Percentiles rank a stretch among this genome's conserved stretches.
Evolutionary conservation across 352 stramenopile genomes (phyloP).

Genomic region (Phytophthora capsici): DNA sequence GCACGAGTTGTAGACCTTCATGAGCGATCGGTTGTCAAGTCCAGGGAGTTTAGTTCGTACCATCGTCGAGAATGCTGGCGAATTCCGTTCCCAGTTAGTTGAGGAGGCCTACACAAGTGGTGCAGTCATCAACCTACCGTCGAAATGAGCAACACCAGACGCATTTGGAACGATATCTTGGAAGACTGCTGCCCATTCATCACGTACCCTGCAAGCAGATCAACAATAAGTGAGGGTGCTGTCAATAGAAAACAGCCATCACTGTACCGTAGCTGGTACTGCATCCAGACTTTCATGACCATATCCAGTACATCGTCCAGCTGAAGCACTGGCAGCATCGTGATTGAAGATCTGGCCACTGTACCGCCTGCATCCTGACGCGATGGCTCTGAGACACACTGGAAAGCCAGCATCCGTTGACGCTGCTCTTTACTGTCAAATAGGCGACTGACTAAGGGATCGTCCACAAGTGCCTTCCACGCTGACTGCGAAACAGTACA

Average conservation of each 20-base stretch:
- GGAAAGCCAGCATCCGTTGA: conserved; percentile 45
- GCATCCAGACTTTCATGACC: conserved; percentile 77
- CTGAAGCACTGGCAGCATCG: conserved; percentile 41
- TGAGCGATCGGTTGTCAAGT: conserved; percentile 56
- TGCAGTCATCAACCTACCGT: conserved; percentile 36
- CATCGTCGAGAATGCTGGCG: conserved; percentile 59
- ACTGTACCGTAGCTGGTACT: conserved; percentile 60
- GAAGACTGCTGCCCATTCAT: conserved; percentile 72
- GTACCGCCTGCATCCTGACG: conserved; percentile 15
- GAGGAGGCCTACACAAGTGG: neutral
- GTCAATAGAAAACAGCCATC: neutral
- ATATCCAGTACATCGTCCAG: conserved; percentile 75
- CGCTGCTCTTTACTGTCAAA: conserved; percentile 60
- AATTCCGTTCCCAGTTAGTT: neutral
- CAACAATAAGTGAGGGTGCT: neutral
- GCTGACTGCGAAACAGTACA: conserved; percentile 51
- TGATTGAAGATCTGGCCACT: conserved; percentile 5
- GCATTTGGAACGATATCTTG: conserved; percentile 66
- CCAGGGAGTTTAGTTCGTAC: conserved; percentile 59
- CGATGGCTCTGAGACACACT: conserved; percentile 19
- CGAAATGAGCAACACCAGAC: conserved; percentile 64
- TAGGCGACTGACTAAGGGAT: conserved; percentile 51
- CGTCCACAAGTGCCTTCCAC: conserved; percentile 53
- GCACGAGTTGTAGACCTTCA: conserved; percentile 78
- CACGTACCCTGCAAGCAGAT: conserved; percentile 42